Conservation (phyloP, 192 early-diverging fungal genomes). For the Spinellus fusiger region DNA sequence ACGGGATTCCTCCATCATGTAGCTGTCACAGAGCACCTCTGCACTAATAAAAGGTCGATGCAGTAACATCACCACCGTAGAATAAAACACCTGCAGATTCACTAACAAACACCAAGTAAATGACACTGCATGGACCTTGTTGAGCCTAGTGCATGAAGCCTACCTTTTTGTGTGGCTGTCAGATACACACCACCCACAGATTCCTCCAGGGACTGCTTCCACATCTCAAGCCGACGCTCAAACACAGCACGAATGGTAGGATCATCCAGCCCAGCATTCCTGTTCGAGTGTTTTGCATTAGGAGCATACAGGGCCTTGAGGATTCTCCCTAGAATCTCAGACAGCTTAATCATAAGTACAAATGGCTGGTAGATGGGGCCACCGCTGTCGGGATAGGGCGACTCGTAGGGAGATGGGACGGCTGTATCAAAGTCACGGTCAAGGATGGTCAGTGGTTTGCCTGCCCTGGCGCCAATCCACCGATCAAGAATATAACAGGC, state of each 20-base stretch:
- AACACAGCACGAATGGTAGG: slow-evolving; percentile 41
- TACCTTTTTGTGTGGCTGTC: slow-evolving; percentile 20
- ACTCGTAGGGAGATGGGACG: slow-evolving; percentile 25
- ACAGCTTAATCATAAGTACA: slow-evolving; percentile 41
- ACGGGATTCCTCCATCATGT: slow-evolving; percentile 15
- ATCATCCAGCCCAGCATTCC: slow-evolving; percentile 31
- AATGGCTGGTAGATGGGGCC: slow-evolving; percentile 31
- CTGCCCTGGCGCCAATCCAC: slow-evolving; percentile 38
- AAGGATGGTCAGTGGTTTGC: slow-evolving; percentile 47
- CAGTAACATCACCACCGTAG: slow-evolving; percentile 35
- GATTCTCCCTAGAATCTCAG: slow-evolving; percentile 43
- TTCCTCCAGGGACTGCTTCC: slow-evolving; percentile 21
- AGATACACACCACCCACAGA: slow-evolving; percentile 8
- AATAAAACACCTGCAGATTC: slow-evolving; percentile 35
- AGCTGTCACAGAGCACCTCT: background rate
- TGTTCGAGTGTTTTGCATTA: slow-evolving; percentile 34
- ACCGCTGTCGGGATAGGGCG: background rate
- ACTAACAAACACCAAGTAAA: slow-evolving; percentile 1
- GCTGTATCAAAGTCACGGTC: slow-evolving; percentile 32
- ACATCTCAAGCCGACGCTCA: slow-evolving; percentile 22
- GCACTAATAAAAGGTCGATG: slow-evolving; percentile 44
- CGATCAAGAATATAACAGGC: slow-evolving; percentile 27
- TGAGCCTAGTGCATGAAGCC: no score
- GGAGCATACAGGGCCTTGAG: slow-evolving; percentile 45
- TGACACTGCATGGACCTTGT: background rate